Conservation (phyloP, 2,329 filamentous ascomycete genomes). For the Epichloe scottii region DNA sequence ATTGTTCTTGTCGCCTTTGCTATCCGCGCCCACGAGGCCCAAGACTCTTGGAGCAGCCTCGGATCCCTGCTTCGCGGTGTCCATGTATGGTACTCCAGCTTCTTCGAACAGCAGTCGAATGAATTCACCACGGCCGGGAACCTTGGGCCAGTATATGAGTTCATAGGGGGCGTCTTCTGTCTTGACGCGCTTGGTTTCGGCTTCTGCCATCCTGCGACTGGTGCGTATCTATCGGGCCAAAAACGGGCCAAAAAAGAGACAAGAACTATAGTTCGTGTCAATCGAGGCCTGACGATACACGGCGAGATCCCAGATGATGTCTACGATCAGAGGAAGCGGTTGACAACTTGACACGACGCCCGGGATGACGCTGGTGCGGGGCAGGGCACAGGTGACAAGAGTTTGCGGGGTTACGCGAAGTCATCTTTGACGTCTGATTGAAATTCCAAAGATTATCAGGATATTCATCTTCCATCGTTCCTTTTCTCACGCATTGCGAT, state of each 20-base stretch:
- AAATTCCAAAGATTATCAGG: too few species aligned
- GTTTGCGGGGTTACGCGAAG: too few species aligned
- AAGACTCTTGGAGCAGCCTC: conserved; percentile 40
- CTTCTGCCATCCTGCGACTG: conserved; percentile 10
- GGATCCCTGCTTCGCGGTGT: conserved; percentile 30
- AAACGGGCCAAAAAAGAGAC: too few species aligned
- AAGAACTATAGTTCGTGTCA: too few species aligned
- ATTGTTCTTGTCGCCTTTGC: conserved; percentile 41
- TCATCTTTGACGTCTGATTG: too few species aligned
- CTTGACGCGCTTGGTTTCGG: conserved; percentile 17
- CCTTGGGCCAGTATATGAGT: conserved; percentile 57
- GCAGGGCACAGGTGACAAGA: background rate
- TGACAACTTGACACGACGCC: too few species aligned
- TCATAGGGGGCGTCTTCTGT: conserved; percentile 41
- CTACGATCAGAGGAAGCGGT: too few species aligned
- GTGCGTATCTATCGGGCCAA: background rate
- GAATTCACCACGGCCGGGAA: conserved; percentile 65
- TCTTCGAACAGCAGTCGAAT: conserved; percentile 64
- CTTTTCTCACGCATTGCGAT: too few species aligned
- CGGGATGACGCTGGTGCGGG: background rate
- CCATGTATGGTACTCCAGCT: conserved; percentile 49
- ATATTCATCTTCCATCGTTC: too few species aligned
- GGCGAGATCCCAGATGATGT: too few species aligned
- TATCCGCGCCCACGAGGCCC: conserved; percentile 30
- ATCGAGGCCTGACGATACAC: too few species aligned